Base-by-base conservation (phyloP, 352 stramenopile species). In the Globisporangium paddicum region DNA sequence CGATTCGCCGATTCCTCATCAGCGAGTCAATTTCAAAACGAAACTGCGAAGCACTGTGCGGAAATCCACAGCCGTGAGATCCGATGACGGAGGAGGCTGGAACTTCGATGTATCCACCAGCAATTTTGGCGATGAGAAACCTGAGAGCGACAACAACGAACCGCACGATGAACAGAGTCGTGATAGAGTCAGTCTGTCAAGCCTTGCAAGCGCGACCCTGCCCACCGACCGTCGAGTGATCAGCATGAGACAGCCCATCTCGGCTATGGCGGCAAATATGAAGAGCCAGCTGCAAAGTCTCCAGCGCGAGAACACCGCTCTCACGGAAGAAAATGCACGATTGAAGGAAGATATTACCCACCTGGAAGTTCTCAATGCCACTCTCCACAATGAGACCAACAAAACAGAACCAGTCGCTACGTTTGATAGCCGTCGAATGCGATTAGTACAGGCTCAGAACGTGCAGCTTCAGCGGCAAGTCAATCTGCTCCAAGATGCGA, bases 391-490 rank as follows among this genome's bases (percentile, higher is more conserved):
- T 8, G 62, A 65, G 4, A 74, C 75, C 54, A 70, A 50, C 1
- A 46, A 56, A 5, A 50, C 51, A 4, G 37, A 52, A 16, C 40
- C 59, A 1, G 38, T 58, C 8, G 49, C 59, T 6, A 30, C 54
- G 10, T 74, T 78, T 57, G 58, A 73, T 16, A 32, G 59, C 16
- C 58, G 62, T 14, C 65, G 68, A 32, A 75, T 84, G 56, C 71
- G 66, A 28, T 47, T 85, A 5, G 32, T 86, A 1, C 69, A 83
- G 54, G 68, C 74, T 5, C 79, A 89, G 52, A 87, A 89, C 47
- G n/a, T 86, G 28, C 79, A 89, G 55, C 72, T 89, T 5, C 72
- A 79, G 44, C 69, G 79, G 8, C 74, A 89, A 50, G 44, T 89
- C 26, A 47, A 48, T 5, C 23, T 89, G 11, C 47, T 86, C 2